Conservation (phyloP, 495 filamentous ascomycete genomes). For the Trichoderma gamsii region DNA sequence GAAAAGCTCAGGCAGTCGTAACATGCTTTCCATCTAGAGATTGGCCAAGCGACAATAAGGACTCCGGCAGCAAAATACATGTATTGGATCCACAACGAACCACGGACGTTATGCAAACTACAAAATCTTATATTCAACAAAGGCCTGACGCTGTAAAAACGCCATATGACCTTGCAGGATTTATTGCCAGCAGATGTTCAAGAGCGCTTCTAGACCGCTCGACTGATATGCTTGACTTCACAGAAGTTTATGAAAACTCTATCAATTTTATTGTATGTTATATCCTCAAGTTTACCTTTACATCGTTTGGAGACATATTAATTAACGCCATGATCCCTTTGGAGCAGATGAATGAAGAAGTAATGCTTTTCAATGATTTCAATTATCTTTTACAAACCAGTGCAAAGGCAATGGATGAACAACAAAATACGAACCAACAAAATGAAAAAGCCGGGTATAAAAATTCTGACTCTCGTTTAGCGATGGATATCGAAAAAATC, state of each 20-base stretch:
- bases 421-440: neutral
- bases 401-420: neutral
- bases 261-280: neutral
- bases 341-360: neutral
- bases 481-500: neutral
- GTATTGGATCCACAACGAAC: neutral
- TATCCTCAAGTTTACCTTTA: neutral
- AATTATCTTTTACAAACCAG: neutral
- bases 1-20: neutral
- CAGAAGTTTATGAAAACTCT: neutral
- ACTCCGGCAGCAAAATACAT: neutral
- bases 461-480: too few relatives aligned
- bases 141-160: neutral
- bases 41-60: neutral
- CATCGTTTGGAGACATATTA: neutral
- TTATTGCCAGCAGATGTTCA: slow-evolving; percentile 4
- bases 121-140: neutral
- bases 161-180: neutral
- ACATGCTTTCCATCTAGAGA: neutral
- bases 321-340: neutral
- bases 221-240: neutral
- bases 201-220: neutral
- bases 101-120: neutral
- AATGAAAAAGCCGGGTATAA: neutral
- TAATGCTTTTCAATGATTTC: neutral